Evolutionary conservation across 768 basidiomycete species (phyloP).

Genomic region (Suillus fuscotomentosus): DNA sequence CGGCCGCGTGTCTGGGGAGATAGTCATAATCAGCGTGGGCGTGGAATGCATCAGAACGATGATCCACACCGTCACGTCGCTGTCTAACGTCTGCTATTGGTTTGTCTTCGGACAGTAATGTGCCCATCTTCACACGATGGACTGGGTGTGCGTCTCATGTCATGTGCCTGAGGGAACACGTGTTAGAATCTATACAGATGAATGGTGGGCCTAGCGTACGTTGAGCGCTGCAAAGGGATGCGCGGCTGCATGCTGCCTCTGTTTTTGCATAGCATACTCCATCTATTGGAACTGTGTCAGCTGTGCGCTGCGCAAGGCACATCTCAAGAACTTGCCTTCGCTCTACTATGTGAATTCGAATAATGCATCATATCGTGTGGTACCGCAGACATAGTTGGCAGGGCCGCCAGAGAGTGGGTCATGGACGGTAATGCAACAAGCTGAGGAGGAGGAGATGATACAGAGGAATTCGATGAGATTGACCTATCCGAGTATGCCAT

Average conservation of each 20-base stretch:
- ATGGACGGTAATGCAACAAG: slow-evolving; percentile 31
- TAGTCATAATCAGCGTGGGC: slow-evolving; percentile 15
- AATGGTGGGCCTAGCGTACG: slow-evolving; percentile 15
- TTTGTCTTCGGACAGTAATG: slow-evolving; percentile 32
- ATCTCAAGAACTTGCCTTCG: slow-evolving; percentile 20
- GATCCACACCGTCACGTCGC: slow-evolving; percentile 14
- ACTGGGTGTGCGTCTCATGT: slow-evolving; percentile 30
- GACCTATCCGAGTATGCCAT: slow-evolving; percentile 33
- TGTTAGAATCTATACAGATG: neutral
- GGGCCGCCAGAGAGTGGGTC: slow-evolving; percentile 30
- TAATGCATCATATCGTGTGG: slow-evolving; percentile 32
- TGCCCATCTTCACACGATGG: slow-evolving; percentile 30
- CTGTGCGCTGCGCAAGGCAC: neutral
- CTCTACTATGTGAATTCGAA: slow-evolving; percentile 29
- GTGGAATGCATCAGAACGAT: too few species aligned
- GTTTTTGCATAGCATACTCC: slow-evolving; percentile 30
- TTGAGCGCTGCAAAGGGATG: slow-evolving; percentile 20
- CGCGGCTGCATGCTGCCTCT: slow-evolving; percentile 26
- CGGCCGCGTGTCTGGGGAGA: slow-evolving; percentile 27
- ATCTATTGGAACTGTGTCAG: slow-evolving; percentile 23
- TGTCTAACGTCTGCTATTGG: slow-evolving; percentile 18
- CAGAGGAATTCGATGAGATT: slow-evolving; percentile 31
- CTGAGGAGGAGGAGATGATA: slow-evolving; percentile 27
- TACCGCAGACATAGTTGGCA: slow-evolving; percentile 30
- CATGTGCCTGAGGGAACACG: slow-evolving; percentile 21